Evolutionary conservation across 179 eudicot species (phyloP), one percentile per base, ranked within the genome.

Genomic region (Beta macrorhiza): DNA sequence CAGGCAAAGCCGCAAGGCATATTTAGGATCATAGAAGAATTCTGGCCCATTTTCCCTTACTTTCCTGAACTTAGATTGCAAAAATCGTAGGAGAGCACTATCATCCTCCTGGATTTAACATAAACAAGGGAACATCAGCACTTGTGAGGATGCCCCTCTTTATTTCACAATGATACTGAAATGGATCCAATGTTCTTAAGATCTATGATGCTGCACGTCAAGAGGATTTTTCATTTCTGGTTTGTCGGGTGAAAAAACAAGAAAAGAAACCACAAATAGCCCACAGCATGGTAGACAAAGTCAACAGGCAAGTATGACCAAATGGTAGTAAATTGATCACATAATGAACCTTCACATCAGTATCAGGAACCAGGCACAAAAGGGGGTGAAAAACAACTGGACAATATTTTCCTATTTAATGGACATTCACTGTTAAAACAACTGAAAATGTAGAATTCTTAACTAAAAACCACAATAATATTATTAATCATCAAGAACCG

Each of bases 21-120:
- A 96, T 83, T 94, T 96, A 80, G 99, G 98, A 86, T 96, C 99
- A 89, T 96, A 96, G 78, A 96, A 96, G 82, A 96, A 94, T 74
- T 96, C 97, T 45, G 97, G 98, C 55, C 92, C 92, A 86, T 85
- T 87, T 42, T 88, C 90, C 78, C 88, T 91, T 67, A 91, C 97
- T 89, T 94, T 96, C 49, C 97, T 98, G 79, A 96, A 94, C 84
- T 91, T 96, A 85, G 91, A 90, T 89, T 96, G 98, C 72, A 96
- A 88, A 84, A 94, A 96, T 65, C 97, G 99, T 79, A 94, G 87
- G 82, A 96, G 97, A 82, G 97, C 87, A 86, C 99, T 85, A 80
- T 96, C 99, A 80, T 96, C 97, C 85, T 94, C 97, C 99, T 96
- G 86, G 52, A 81, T 25, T 79, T 74, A 65, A 85, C 49, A 69